A percentile compares a stretch with the other conserved stretches of the same genome.
Conservation (phyloP, 2,329 filamentous ascomycete species). For the Bisporella sp. region DNA sequence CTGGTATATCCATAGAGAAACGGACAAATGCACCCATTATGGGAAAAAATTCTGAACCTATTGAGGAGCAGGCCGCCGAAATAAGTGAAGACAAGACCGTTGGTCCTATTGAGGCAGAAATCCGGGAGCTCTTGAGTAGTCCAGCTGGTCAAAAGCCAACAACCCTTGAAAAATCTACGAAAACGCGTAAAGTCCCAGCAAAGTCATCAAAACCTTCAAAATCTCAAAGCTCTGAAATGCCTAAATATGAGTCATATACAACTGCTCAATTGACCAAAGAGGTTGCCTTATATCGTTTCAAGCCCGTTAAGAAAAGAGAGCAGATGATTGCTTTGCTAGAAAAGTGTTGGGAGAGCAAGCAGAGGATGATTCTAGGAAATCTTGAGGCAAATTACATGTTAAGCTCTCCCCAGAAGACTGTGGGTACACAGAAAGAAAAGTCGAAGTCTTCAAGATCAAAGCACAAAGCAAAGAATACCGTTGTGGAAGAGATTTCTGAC, state of each 20-base stretch:
- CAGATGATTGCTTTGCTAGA: constrained; percentile 65
- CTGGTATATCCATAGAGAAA: neutral
- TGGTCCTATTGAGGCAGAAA: constrained; percentile 11
- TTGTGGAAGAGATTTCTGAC: constrained; percentile 44
- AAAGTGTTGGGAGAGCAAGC: constrained; percentile 63
- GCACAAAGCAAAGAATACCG: constrained; percentile 9
- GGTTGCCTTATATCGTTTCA: constrained; percentile 63
- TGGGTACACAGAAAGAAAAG: neutral
- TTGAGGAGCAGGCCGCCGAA: neutral
- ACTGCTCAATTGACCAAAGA: constrained; percentile 56
- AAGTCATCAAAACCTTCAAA: neutral
- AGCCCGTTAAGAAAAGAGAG: constrained; percentile 58
- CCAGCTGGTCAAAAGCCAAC: constrained; percentile 6
- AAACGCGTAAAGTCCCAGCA: neutral
- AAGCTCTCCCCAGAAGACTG: constrained; percentile 1
- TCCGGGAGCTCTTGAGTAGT: constrained; percentile 11
- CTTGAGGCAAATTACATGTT: constrained; percentile 18
- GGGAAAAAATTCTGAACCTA: neutral
- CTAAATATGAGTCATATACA: constrained; percentile 55
- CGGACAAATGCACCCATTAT: neutral
- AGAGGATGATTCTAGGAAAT: constrained; percentile 23
- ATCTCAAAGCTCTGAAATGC: constrained; percentile 25
- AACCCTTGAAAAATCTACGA: constrained; percentile 6
- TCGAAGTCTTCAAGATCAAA: constrained; percentile 8
- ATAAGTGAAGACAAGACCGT: neutral